Conservation (phyloP, 139 green algal species). For the Pleodorina starrii region DNA sequence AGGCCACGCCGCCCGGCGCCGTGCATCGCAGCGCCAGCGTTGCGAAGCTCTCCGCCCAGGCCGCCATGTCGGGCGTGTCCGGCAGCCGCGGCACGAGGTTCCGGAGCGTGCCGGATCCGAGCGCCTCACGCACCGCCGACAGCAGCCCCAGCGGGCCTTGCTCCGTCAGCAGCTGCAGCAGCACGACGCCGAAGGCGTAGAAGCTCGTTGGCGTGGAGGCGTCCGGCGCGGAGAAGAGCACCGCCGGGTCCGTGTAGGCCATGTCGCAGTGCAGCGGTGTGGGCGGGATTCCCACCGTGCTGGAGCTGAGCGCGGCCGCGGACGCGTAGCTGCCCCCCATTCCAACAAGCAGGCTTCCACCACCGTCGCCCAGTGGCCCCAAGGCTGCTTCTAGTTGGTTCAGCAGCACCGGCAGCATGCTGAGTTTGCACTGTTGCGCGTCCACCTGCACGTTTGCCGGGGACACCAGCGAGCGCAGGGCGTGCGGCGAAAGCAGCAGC, state of each 20-base stretch:
- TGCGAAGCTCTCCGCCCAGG: conserved; percentile 57
- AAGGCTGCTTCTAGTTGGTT: conserved; percentile 68
- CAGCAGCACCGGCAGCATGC: conserved; percentile 69
- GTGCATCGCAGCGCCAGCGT: conserved; percentile 66
- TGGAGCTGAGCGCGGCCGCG: too few species aligned
- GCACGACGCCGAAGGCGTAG: conserved; percentile 71
- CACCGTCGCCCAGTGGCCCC: conserved; percentile 51
- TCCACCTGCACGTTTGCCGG: conserved; percentile 67
- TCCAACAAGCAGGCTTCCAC: conserved; percentile 19
- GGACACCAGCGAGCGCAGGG: conserved; percentile 59
- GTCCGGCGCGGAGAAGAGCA: conserved; percentile 54
- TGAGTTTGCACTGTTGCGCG: conserved; percentile 60
- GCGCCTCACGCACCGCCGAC: conserved; percentile 58
- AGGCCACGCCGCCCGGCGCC: conserved; percentile 42
- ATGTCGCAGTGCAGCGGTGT: conserved; percentile 63
- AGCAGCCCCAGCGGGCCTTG: conserved; percentile 67
- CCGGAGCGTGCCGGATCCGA: conserved; percentile 53
- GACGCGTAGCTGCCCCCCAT: background rate
- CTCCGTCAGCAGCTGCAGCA: conserved; percentile 77
- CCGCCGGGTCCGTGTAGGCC: conserved; percentile 71
- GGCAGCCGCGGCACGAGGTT: conserved; percentile 66
- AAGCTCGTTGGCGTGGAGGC: conserved; percentile 47
- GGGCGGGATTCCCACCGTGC: conserved; percentile 5
- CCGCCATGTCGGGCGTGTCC: conserved; percentile 37
- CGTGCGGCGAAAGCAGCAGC: conserved; percentile 60